Evolutionary conservation across 768 basidiomycete genomes (phyloP).

Genomic region (Tricholomella constricta): DNA sequence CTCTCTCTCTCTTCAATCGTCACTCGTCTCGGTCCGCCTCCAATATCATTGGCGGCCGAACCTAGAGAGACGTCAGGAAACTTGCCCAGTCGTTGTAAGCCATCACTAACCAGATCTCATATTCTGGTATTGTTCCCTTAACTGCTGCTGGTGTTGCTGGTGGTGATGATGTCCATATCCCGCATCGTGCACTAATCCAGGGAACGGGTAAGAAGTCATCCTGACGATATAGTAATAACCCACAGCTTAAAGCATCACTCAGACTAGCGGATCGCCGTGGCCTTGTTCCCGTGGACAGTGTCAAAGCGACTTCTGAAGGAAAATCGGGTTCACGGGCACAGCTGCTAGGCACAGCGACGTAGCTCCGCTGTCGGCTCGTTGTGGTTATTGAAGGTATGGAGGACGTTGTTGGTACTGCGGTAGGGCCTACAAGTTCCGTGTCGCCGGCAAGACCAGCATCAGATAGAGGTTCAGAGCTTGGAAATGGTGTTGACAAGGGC

Average conservation of each 20-base stretch:
- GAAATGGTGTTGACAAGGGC: slow-evolving; percentile 23
- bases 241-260: slow-evolving; percentile 60
- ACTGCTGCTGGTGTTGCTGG: slow-evolving; percentile 37
- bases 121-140: slow-evolving; percentile 37
- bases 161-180: slow-evolving; percentile 20
- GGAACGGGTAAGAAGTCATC: background rate
- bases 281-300: slow-evolving; percentile 49
- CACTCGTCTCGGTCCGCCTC: slow-evolving; percentile 37
- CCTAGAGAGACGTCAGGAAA: background rate
- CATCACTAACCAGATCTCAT: slow-evolving; percentile 34
- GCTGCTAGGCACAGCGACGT: slow-evolving; percentile 27
- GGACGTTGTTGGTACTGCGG: slow-evolving; percentile 23
- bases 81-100: background rate
- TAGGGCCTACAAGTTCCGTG: slow-evolving; percentile 34
- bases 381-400: slow-evolving; percentile 22
- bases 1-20: slow-evolving; percentile 39
- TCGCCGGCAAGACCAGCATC: slow-evolving; percentile 27
- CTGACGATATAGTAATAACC: slow-evolving; percentile 11
- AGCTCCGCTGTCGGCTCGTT: slow-evolving; percentile 26
- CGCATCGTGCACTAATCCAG: slow-evolving; percentile 33
- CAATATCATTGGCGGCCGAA: slow-evolving; percentile 26
- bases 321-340: slow-evolving; percentile 17
- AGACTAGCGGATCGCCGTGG: slow-evolving; percentile 77
- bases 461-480: slow-evolving; percentile 13
- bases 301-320: slow-evolving; percentile 25